Base-by-base conservation (phyloP, 1,139 yeast genomes). In the Zygoascus sp. region DNA sequence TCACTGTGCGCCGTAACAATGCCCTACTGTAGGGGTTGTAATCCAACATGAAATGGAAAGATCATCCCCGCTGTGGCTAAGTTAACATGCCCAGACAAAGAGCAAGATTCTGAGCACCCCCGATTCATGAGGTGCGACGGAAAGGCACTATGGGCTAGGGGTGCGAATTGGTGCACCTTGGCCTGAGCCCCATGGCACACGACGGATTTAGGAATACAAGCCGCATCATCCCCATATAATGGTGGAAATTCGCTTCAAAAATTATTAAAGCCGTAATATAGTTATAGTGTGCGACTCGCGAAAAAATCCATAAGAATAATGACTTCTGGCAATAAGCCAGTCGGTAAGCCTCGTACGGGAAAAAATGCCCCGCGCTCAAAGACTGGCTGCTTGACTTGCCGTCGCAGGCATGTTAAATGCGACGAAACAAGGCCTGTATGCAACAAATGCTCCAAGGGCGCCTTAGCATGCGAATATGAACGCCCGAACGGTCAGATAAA, bases 341-440 rank as follows among this genome's bases (percentile, higher is more conserved):
- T 4, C 19, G 13, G 15, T 9, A 35, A 35, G n/a, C 6, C 16
- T 17, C 27, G n/a, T 10, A 35, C 25, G 3, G 39, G 39, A 17
- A 35, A 35, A 17, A 35, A 21, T 17, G 22, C n/a, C 8, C 39
- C 23, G 3, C n/a, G 39, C 4, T n/a, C 23, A 4, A 35, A 35
- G 25, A 35, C 23, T 20, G 45, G 45, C 11, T 42, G 45, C 17
- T 15, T 34, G 32, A 34, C 45, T n/a, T 42, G 45, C 34, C 40
- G 45, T 4, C 30, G 30, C 8, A 16, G 45, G 16, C 22, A 35
- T n/a, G 32, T 42, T 9, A 42, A 42, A 27, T 42, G 45, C 28
- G 45, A 42, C 13, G 45, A 34, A 11, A 23, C 20, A 15, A 23
- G 22, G 34, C 45, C 45, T 9, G 25, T 35, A 7, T 35, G 39